Conservation (phyloP, 2,329 filamentous ascomycete species). For the Paraconiothyrium sp. region DNA sequence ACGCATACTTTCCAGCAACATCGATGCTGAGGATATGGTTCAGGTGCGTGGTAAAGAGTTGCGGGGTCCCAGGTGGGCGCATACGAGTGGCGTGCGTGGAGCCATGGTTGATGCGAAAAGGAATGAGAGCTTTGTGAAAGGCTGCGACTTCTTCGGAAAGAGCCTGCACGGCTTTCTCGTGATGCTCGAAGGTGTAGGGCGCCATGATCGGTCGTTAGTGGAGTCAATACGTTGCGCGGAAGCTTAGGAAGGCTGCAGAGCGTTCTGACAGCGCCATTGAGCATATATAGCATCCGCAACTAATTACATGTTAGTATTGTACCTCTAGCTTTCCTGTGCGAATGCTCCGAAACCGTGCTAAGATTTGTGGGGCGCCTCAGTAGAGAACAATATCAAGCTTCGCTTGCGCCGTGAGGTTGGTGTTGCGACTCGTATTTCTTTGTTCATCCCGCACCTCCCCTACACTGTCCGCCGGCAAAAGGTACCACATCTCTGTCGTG, state of each 20-base stretch:
- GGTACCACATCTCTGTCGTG: neutral
- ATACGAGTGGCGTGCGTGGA: constrained; percentile 63
- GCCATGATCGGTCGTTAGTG: constrained; percentile 7
- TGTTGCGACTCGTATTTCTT: neutral
- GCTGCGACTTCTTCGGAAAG: constrained; percentile 54
- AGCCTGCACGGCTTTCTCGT: constrained; percentile 40
- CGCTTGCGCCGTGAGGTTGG: neutral
- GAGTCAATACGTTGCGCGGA: neutral
- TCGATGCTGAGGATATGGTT: constrained; percentile 69
- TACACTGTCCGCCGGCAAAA: neutral
- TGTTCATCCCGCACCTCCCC: neutral
- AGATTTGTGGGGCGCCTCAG: neutral
- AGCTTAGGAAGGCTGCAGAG: neutral
- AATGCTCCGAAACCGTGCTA: neutral
- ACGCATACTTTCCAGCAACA: constrained; percentile 60
- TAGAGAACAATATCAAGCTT: constrained; percentile 11
- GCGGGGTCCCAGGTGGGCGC: constrained; percentile 15
- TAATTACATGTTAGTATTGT: neutral
- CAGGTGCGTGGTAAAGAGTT: constrained; percentile 70
- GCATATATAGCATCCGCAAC: neutral
- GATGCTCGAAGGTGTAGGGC: constrained; percentile 11
- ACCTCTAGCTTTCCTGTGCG: neutral
- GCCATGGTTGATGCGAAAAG: constrained; percentile 63
- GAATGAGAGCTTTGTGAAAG: constrained; percentile 53
- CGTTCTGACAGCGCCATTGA: neutral